Conservation (phyloP, 2,329 filamentous ascomycete genomes). For the Trichoderma sp. region DNA sequence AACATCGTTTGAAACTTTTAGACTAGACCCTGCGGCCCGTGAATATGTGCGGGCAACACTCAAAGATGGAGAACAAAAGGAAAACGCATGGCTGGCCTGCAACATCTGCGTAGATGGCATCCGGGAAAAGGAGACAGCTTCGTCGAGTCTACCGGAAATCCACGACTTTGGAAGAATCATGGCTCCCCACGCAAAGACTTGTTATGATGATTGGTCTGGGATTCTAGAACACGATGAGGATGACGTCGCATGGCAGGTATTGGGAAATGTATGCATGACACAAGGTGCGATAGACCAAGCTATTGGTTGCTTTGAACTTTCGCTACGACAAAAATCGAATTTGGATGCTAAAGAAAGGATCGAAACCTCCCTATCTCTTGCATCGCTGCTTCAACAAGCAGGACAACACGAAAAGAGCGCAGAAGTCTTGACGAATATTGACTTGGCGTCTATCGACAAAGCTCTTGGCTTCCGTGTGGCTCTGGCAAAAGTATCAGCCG, state of each 20-base stretch:
- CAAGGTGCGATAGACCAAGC: conserved; percentile 28
- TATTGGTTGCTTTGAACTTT: conserved; percentile 30
- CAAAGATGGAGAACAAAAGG: conserved; percentile 23
- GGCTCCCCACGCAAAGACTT: conserved; percentile 30
- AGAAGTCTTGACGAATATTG: conserved; percentile 25
- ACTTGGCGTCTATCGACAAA: conserved; percentile 27
- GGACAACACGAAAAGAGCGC: conserved; percentile 24
- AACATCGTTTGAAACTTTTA: conserved; percentile 25
- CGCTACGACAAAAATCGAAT: conserved; percentile 22
- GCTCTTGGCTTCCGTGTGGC: conserved; percentile 27
- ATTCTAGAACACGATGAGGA: conserved; percentile 29
- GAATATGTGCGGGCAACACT: conserved; percentile 26
- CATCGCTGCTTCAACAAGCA: conserved; percentile 25
- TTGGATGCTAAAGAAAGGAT: conserved; percentile 25
- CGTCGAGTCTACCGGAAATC: conserved; percentile 25
- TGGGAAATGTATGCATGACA: conserved; percentile 32
- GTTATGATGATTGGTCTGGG: conserved; percentile 29
- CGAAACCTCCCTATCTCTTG: conserved; percentile 26
- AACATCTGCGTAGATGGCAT: conserved; percentile 28
- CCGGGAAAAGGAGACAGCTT: conserved; percentile 23
- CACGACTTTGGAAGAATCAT: conserved; percentile 29
- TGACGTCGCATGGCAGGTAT: conserved; percentile 39
- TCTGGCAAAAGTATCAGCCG: conserved; percentile 26
- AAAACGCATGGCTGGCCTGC: conserved; percentile 29
- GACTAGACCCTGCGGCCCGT: conserved; percentile 27